Conservation (phyloP, 2,329 filamentous ascomycete species). For the Ophiobolus disseminans region DNA sequence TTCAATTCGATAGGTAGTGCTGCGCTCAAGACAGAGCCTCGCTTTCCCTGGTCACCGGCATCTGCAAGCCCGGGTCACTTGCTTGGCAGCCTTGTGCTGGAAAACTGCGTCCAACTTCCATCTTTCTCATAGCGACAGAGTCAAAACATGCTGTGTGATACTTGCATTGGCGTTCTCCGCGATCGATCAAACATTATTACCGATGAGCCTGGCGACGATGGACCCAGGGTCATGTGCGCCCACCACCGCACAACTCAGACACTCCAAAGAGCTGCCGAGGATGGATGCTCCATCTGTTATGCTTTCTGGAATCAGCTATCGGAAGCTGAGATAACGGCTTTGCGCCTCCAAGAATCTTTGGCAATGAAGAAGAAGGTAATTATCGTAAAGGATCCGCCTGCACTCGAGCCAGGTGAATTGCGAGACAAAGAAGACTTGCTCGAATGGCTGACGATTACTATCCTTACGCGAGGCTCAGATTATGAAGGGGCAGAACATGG, state of each 20-base stretch:
- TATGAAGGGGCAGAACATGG: too few species aligned
- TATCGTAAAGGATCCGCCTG: too few species aligned
- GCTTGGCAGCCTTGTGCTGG: too few species aligned
- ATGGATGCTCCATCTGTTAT: background rate
- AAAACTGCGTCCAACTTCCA: too few species aligned
- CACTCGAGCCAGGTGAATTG: background rate
- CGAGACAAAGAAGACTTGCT: background rate
- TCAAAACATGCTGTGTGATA: background rate
- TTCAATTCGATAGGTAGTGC: too few species aligned
- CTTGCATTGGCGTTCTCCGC: background rate
- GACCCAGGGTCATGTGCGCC: background rate
- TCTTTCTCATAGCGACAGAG: too few species aligned
- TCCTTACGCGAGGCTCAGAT: background rate
- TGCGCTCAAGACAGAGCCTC: too few species aligned
- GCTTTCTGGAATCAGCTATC: background rate
- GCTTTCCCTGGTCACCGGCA: too few species aligned
- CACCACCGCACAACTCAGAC: background rate
- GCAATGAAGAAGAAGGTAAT: background rate
- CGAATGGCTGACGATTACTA: slow-evolving; percentile 1
- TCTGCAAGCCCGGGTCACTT: too few species aligned
- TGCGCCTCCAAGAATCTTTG: background rate
- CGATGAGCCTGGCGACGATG: background rate
- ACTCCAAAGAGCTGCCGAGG: background rate
- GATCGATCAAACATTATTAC: background rate
- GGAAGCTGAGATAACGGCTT: background rate